Conservation (phyloP, 2,329 filamentous ascomycete species). For the Ceratocystiopsis brevicomis region DNA sequence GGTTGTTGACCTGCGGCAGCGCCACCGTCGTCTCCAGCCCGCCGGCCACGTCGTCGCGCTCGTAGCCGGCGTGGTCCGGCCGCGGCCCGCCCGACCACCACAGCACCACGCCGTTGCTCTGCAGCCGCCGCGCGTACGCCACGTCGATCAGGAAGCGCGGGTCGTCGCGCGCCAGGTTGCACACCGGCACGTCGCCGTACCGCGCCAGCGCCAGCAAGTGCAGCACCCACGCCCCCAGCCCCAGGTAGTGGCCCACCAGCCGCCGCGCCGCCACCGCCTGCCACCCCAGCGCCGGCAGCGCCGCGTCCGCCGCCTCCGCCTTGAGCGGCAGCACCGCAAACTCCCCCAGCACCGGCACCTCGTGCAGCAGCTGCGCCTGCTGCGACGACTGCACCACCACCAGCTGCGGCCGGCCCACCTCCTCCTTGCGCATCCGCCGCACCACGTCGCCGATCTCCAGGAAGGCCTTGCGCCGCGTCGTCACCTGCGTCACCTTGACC, state of each 20-base stretch:
- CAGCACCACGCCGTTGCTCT: constrained; percentile 79
- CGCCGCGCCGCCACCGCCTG: constrained; percentile 74
- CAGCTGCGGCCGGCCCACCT: constrained; percentile 55
- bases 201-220: constrained; percentile 74
- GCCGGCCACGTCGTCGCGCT: constrained; percentile 73
- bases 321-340: constrained; percentile 66
- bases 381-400: constrained; percentile 85
- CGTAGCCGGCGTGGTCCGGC: constrained; percentile 89
- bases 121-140: constrained; percentile 74
- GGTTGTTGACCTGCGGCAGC: constrained; percentile 86
- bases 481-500: constrained; percentile 76
- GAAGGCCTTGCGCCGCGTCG: constrained; percentile 72
- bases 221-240: constrained; percentile 78
- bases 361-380: constrained; percentile 59
- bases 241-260: constrained; percentile 75
- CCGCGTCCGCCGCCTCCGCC: constrained; percentile 67
- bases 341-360: constrained; percentile 66
- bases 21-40: constrained; percentile 60
- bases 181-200: constrained; percentile 86
- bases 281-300: constrained; percentile 84
- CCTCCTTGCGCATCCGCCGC: constrained; percentile 79
- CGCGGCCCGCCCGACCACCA: constrained; percentile 87
- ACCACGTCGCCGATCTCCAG: constrained; percentile 74
- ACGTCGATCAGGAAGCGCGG: constrained; percentile 91
- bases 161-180: constrained; percentile 87